Conservation (phyloP, 768 basidiomycete genomes). For the Tulasnella sp. region DNA sequence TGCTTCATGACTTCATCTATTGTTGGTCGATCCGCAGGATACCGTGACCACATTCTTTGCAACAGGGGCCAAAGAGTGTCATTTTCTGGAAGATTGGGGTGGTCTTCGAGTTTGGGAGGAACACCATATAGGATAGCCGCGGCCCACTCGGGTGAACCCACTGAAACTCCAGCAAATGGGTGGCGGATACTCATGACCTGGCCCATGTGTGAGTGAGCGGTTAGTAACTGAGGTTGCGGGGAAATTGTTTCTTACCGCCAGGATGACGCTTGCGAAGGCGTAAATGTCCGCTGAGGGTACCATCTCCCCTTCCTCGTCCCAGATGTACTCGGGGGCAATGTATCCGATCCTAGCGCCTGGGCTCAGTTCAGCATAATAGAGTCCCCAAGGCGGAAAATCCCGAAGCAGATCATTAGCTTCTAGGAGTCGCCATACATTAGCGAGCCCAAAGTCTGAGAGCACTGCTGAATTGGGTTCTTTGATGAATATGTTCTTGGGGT, state of each 20-base stretch:
- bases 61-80: not conserved
- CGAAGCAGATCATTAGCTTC: not conserved
- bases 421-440: not conserved
- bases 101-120: not conserved
- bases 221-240: too few relatives aligned
- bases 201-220: not conserved
- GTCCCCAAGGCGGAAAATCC: too few relatives aligned
- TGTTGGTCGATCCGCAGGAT: not conserved
- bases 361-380: not conserved
- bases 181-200: not conserved
- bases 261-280: not conserved
- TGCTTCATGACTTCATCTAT: not conserved
- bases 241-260: not conserved
- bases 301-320: not conserved
- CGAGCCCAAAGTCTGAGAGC: not conserved
- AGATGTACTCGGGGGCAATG: not conserved
- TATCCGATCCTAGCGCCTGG: not conserved
- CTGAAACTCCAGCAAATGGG: not conserved
- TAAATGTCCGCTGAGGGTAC: not conserved
- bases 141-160: not conserved
- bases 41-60: not conserved
- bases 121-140: not conserved
- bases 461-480: not conserved
- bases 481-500: not conserved
- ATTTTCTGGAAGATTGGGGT: not conserved